Evolutionary conservation across 371 early-diverging fungal species (phyloP), one percentile per base, ranked within the genome.

Genomic region (Mortierella sp.): DNA sequence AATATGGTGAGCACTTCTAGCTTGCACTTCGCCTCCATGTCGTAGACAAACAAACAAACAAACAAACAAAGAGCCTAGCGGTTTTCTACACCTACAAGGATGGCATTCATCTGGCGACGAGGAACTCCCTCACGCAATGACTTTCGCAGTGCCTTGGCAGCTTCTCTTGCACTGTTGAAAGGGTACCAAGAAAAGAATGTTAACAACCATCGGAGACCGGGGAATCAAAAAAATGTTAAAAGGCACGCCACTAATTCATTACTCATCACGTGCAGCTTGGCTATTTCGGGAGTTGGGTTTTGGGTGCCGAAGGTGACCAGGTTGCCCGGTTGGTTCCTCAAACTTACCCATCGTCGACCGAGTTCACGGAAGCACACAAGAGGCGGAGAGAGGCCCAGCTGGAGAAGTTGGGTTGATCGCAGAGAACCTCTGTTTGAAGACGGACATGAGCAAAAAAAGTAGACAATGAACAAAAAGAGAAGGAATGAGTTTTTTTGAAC

Each of bases 81-180:
- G 24, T 10, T n/a, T 50, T 10, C 50, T n/a, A 16, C 8, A 39
- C 80, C 47, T 72, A 79, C 80, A n/a, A 72, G 24, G 29, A 79
- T 79, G 16, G 69, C 58, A n/a, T 79, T 79, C 65, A 79, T 39
- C 29, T 79, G 80, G 34, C 68, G 50, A 19, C 67, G 76, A 29
- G 76, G 50, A 19, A 45, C 4, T 37, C 72, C 69, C 8, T 14
- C 4, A 4, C 44, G 68, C 8, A 79, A 40, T 19, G 16, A 40
- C 66, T 69, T 75, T 13, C 80, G 67, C 29, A 79, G 41, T 16
- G 73, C 71, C 29, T 55, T 79, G 2, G 73, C 53, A 19, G 73
- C 73, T 45, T 73, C 73, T 34, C 55, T 66, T 22, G 69, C 65
- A 31, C 80, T 79, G 34, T 37, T 19, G 24, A 41, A n/a, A 66